Percentiles rank a stretch among this genome's conserved stretches.
Conservation (phyloP, 1,284 basidiomycete genomes). For the Psilocybe mexicana region DNA sequence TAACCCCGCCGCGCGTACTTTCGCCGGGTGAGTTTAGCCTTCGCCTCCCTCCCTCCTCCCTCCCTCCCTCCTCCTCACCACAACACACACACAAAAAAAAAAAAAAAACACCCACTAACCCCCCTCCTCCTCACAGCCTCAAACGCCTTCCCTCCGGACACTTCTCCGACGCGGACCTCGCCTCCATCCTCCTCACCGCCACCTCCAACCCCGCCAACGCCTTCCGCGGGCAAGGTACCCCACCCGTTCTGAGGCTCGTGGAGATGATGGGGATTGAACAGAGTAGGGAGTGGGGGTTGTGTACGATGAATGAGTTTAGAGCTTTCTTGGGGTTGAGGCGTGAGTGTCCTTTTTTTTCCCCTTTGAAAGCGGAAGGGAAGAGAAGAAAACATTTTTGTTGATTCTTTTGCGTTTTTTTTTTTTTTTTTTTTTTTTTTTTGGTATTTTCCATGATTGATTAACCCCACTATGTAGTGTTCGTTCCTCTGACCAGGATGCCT, state of each 20-base stretch:
- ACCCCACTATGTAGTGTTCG: conserved; percentile 66
- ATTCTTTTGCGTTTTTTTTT: too few relatives aligned
- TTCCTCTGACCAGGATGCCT: conserved; percentile 94
- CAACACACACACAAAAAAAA: background rate
- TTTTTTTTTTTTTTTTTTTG: conserved; percentile 9
- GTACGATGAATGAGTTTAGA: conserved; percentile 61
- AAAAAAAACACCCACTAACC: too few relatives aligned
- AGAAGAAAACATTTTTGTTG: too few relatives aligned
- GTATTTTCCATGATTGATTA: background rate
- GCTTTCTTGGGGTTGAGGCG: conserved; percentile 46
- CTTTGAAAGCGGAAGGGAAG: too few relatives aligned
- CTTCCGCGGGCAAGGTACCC: conserved; percentile 44
- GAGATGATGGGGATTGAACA: conserved; percentile 49
- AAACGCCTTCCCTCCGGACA: conserved; percentile 15
- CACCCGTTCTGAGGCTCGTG: conserved; percentile 34
- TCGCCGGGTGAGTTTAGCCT: conserved; percentile 7
- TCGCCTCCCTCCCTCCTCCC: background rate
- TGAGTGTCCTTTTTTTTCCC: conserved; percentile 21
- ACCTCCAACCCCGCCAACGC: conserved; percentile 45
- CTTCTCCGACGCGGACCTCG: conserved; percentile 16
- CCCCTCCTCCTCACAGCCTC: conserved; percentile 1
- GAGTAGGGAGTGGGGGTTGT: conserved; percentile 36
- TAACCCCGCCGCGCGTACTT: conserved; percentile 12
- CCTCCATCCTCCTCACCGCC: conserved; percentile 25
- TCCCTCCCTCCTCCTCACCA: background rate